Evolutionary conservation across 2,329 filamentous ascomycete genomes (phyloP), one percentile per base, ranked within the genome.

Genomic region (Diaporthe amygdali): DNA sequence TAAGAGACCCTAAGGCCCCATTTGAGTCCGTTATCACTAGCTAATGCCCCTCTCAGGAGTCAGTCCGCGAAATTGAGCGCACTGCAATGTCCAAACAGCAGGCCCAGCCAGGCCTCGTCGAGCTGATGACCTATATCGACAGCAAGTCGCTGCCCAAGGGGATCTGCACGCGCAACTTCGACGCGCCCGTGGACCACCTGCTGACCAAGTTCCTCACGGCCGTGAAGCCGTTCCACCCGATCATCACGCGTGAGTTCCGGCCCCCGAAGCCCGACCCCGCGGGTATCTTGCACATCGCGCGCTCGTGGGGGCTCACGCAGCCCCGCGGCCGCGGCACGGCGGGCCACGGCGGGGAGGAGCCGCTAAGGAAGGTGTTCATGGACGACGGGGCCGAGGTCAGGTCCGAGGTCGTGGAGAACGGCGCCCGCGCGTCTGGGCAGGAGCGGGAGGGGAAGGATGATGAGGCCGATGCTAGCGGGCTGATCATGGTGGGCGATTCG

Each of bases 151-250:
- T 98, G 39, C 90, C 85, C 75, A 96, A 97, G 81, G 96, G 90
- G 20, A 95, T 98, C 74, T 98, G 95, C 83, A 98, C 96, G 2
- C 89, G 96, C 78, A 98, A 99, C 84, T 98, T 98, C 78, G 94
- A 96, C 76, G 84, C 89, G 9, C 94, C 94, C 7, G 94, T 96
- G 1, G 83, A 87, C 56, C 92, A 95, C 80, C 87, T 97, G 3
- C 86, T 98, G 4, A 83, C 83, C 66, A 96, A 91, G 61, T 96
- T 96, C 80, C 86, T 98, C 10, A 85, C 88, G 1, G 86, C 84
- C 2, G 69, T 73, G 20, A 89, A 91, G 71, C 82, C 86, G 49
- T 97, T 98, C 79, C 80, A 87, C 25, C 96, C 95, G 7, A 91
- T 98, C 75, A 86, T 98, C 47, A 98, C 95, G 9, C 88, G 96